Base-by-base conservation (phyloP, 768 basidiomycete species). In the Tulasnella calospora region DNA sequence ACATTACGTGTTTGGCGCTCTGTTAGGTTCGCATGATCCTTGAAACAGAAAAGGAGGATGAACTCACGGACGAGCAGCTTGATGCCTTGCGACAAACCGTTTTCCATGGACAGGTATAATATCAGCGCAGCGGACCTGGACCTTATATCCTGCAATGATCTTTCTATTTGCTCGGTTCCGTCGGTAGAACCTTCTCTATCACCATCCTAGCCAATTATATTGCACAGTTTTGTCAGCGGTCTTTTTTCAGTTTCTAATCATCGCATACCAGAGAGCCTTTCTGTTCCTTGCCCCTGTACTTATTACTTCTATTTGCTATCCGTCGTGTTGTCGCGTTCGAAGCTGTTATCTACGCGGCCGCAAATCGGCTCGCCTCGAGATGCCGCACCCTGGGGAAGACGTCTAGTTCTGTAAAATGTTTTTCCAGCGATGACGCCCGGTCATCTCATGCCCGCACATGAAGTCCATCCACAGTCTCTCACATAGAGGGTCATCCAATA, bases 21-120 rank as follows among this genome's bases (percentile, higher is more conserved):
- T 38, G 46, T 23, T 30, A 97, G 95, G 89, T 96, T 78, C 89
- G 88, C 79, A 90, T 93, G 5, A 95, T 97, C 77, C 86, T 98
- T 5, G 86, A 87, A 27, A 93, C 92, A 0, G 86, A 88, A 36
- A 88, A 95, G 83, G 76, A 47, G n/a, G 74, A 76, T 55, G 38
- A 76, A 33, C 74, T 76, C 15, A 51, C 74, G 5, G 94, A 91
- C 6, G 82, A 84, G 6, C 87, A 89, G 10, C 84, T 89, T 30
- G 80, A 81, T 0, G 86, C 87, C 23, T 92, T 91, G 80, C 84
- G 87, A 3, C 87, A 93, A 80, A 88, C 87, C 79, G 91, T 94
- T 2, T 89, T 96, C 76, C 83, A 89, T 78, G 88, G 71, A 35
- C 83, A 84, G 71, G 86, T 86, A 47, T 79, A 75, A 55, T 57